These are phyloP conservation scores for Naegleria lovaniensis DNA, from an alignment of 208 protist species.

Conservation along the genomic window DNA sequence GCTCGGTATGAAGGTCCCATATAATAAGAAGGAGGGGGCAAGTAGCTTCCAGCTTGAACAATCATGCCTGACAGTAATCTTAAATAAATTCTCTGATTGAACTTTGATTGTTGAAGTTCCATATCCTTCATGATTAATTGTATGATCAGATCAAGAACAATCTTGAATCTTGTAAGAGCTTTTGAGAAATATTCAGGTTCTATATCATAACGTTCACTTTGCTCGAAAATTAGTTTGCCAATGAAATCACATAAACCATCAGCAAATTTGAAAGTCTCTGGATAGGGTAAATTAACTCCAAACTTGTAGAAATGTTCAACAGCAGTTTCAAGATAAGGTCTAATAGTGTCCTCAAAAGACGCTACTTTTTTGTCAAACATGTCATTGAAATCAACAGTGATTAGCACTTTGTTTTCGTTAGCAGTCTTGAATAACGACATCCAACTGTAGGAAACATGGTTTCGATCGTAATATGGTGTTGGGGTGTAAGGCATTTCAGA, in stretches of 20 bases:
- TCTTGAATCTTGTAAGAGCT: background rate
- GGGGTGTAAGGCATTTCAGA: background rate
- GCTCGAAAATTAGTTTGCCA: background rate
- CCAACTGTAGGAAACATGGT: background rate
- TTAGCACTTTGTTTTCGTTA: background rate
- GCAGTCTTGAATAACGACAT: background rate
- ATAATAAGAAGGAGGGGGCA: conserved; percentile 34
- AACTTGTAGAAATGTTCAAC: background rate
- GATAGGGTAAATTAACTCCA: background rate
- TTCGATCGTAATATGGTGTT: background rate
- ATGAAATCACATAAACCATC: background rate
- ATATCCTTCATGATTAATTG: conserved; percentile 16
- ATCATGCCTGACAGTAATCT: conserved; percentile 87
- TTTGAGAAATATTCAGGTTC: background rate
- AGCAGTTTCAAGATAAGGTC: background rate
- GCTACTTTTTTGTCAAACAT: background rate
- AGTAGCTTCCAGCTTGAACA: conserved; percentile 53
- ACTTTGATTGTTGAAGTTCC: conserved; percentile 63
- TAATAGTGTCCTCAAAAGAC: background rate
- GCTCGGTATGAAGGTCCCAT: conserved; percentile 44
- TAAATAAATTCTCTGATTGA: conserved; percentile 95
- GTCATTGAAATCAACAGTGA: background rate
- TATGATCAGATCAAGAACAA: background rate
- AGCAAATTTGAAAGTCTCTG: background rate
- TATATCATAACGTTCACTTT: background rate